Evolutionary conservation across 2,329 filamentous ascomycete species (phyloP), one percentile per base, ranked within the genome.

Genomic region (Chaetomium sp.): DNA sequence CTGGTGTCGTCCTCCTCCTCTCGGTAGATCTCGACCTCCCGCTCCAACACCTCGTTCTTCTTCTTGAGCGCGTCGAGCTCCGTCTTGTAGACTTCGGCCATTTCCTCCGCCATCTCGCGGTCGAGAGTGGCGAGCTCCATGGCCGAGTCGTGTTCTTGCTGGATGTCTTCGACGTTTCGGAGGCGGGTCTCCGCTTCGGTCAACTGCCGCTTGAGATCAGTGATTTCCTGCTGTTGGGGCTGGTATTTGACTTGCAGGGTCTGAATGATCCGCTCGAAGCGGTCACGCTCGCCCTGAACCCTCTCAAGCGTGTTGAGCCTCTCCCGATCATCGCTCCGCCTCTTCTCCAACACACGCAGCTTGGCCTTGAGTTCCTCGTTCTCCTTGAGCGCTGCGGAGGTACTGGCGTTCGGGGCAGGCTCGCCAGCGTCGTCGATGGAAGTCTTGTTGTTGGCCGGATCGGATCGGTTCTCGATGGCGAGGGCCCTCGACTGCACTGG

Each of bases 101-200:
- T 90, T 71, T 96, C 92, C 70, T 99, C 91, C 0, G 94, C 94
- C 88, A 97, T 95, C 70, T 99, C 92, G 45, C 89, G 84, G 68
- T 99, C 94, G 33, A 99, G 76, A 0, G 89, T 87, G 6, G 91
- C 90, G 71, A 94, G 82, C 71, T 99, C 94, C 66, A 96, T 74
- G 6, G 88, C 82, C 3, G 86, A 81, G 35, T 97, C 94, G 69
- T 95, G 86, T 62, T 96, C 91, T 6, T 88, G 87, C 67, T 94
- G 87, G 53, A 87, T 76, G 35, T 80, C 78, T 63, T 92, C 88
- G 2, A 94, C 76, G 27, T 83, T 76, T 55, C 88, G 84, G 19
- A 91, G 77, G 48, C 81, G 82, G 19, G 78, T 71, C 67, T 94
- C 85, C 0, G 86, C 81, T 63, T 95, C 88, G 65, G 90, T 91